These are phyloP conservation scores for Cercospora nicotianae DNA, from an alignment of 2,329 filamentous ascomycete genomes.

Conservation along the genomic window DNA sequence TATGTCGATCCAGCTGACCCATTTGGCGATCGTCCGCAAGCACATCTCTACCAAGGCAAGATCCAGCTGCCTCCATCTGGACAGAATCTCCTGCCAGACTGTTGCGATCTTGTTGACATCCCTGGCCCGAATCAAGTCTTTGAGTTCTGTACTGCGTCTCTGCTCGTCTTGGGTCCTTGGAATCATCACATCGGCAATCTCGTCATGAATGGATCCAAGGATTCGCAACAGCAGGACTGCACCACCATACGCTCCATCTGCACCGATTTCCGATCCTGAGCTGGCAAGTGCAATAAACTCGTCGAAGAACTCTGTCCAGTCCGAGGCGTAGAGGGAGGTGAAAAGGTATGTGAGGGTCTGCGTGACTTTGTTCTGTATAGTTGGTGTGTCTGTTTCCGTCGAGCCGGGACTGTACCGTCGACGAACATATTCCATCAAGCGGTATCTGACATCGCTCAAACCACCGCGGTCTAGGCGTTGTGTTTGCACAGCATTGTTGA, in stretches of 20 bases:
- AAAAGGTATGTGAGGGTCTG: slow-evolving; percentile 96
- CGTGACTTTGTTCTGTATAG: slow-evolving; percentile 93
- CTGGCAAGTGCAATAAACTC: slow-evolving; percentile 80
- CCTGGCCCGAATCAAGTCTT: slow-evolving; percentile 81
- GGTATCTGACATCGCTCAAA: slow-evolving; percentile 74
- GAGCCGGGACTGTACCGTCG: slow-evolving; percentile 66
- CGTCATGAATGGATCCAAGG: slow-evolving; percentile 87
- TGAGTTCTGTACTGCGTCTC: slow-evolving; percentile 83
- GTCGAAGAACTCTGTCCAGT: slow-evolving; percentile 88
- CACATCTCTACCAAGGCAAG: slow-evolving; percentile 81
- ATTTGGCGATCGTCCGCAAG: slow-evolving; percentile 87
- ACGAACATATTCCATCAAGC: slow-evolving; percentile 76
- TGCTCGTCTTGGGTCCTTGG: slow-evolving; percentile 74
- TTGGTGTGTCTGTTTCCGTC: slow-evolving; percentile 64
- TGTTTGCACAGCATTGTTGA: slow-evolving; percentile 86
- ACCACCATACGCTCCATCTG: slow-evolving; percentile 68
- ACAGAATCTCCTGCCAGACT: slow-evolving; percentile 89
- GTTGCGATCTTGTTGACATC: slow-evolving; percentile 85
- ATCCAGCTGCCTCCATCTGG: slow-evolving; percentile 67
- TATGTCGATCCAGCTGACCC: slow-evolving; percentile 99
- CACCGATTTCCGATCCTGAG: slow-evolving; percentile 52
- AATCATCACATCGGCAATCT: slow-evolving; percentile 91
- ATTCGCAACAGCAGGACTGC: slow-evolving; percentile 87
- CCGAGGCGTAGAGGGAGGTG: slow-evolving; percentile 76
- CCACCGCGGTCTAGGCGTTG: slow-evolving; percentile 72